These are phyloP conservation scores for Tolypocladium ovalisporum DNA, from an alignment of 2,329 filamentous ascomycete species.

Conservation along the genomic window DNA sequence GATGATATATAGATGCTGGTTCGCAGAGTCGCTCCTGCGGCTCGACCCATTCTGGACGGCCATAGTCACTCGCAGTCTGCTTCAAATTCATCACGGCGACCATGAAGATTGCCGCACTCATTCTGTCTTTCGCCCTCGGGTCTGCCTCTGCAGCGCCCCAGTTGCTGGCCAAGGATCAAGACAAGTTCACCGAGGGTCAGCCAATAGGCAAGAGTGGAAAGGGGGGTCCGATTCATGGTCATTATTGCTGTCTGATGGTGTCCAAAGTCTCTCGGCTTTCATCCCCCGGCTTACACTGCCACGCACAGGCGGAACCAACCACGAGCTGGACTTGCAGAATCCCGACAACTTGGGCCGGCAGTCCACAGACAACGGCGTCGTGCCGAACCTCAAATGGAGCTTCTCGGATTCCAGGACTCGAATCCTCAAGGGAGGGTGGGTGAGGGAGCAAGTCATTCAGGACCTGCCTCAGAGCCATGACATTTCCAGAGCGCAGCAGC, in stretches of 20 bases:
- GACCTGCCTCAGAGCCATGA: constrained; percentile 56
- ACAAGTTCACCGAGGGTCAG: constrained; percentile 37
- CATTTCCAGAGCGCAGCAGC: constrained; percentile 57
- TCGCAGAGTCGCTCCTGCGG: no score
- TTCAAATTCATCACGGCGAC: neutral
- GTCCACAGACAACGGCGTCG: constrained; percentile 50
- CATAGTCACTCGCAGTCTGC: no score
- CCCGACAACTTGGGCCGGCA: constrained; percentile 52
- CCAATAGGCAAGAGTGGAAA: constrained; percentile 47
- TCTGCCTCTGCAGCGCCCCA: constrained; percentile 9
- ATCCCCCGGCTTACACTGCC: neutral
- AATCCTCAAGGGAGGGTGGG: constrained; percentile 54
- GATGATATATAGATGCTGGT: neutral
- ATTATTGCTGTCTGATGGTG: no score
- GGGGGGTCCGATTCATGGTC: constrained; percentile 48
- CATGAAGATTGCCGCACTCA: neutral
- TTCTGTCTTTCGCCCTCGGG: constrained; percentile 3
- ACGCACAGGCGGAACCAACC: constrained; percentile 49
- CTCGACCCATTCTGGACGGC: no score
- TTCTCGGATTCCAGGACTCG: constrained; percentile 58
- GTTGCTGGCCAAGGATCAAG: constrained; percentile 10
- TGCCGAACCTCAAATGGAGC: constrained; percentile 59
- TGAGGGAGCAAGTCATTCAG: constrained; percentile 54
- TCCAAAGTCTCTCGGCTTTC: no score
- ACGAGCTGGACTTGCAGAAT: constrained; percentile 48